Base-by-base conservation (phyloP, 208 protist genomes). In the Crithidia mellificae region DNA sequence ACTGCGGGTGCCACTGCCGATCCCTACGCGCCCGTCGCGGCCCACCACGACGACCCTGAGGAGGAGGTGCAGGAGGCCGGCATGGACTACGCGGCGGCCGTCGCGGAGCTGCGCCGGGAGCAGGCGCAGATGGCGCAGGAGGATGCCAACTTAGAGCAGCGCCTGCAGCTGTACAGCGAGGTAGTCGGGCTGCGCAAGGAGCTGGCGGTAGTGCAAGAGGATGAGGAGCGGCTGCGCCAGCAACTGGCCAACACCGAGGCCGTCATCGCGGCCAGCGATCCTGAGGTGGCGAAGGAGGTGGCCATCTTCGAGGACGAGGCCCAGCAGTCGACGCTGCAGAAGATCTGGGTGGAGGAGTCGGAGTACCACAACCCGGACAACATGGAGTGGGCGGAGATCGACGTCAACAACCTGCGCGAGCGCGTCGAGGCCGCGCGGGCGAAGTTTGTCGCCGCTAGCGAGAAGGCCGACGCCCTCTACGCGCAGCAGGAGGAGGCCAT, bases 161-260 rank as follows among this genome's bases (percentile, higher is more conserved):
- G 77, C 61, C 81, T 87, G 72, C 83, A 90, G 77, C 58, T 88
- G 51, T 85, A 88, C 73, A 85, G 78, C 63, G 85, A 94, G 71
- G 77, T 90, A 34, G 54, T 86, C 14, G 77, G 63, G 0, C 72
- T 91, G 53, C 80, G 84, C 41, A 89, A 87, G 78, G 85, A 91
- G 72, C 81, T 86, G 22, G 63, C 30, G 27, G 64, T 89, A 22
- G 81, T 91, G 62, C 61, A 87, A 75, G 72, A 81, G 34, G 88
- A 91, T 58, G 80, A 88, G 66, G 62, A 55, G 59, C 67, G 75
- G 17, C 71, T 88, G 20, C 73, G 79, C 53, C 36, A 77, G 57
- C 83, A 90, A 72, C 81, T 87, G 17, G 73, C 29, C 14, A 47
- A 63, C 30, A 63, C 53, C 12, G 54, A 78, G 50, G 69, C 57